A percentile compares a stretch with the other conserved stretches of the same genome.
phyloP scores from a whole-genome alignment of 306 rosid genomes.

The Lagenaria siceraria region DNA sequence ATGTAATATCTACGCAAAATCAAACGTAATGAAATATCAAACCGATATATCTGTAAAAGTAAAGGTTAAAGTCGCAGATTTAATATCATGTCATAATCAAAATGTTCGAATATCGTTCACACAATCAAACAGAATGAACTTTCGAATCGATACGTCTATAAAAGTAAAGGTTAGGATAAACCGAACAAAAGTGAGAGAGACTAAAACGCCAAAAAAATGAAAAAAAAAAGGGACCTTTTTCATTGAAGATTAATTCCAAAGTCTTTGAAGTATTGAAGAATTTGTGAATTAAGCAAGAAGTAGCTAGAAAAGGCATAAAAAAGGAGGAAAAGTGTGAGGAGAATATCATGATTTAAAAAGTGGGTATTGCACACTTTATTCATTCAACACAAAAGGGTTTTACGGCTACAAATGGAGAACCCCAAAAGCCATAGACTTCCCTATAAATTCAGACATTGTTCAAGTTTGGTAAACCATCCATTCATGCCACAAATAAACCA shows the following conservation, averaged over 20 bases:
- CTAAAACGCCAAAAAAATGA: background rate
- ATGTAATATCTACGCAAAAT: no score
- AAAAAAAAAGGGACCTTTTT: background rate
- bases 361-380: background rate
- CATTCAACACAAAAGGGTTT: background rate
- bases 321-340: background rate
- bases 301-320: background rate
- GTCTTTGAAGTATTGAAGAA: background rate
- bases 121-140: background rate
- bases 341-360: background rate
- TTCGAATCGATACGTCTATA: background rate
- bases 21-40: background rate
- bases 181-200: background rate
- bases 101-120: background rate
- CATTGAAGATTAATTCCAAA: background rate
- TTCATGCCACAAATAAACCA: background rate
- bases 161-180: background rate
- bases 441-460: background rate
- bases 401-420: background rate
- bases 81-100: background rate
- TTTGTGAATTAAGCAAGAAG: background rate
- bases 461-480: background rate
- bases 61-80: no score
- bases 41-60: no score
- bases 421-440: background rate